Percentiles rank a stretch among this genome's conserved stretches.
Evolutionary conservation across 208 protist genomes (phyloP).

Genomic region (Angomonas ambiguus): DNA sequence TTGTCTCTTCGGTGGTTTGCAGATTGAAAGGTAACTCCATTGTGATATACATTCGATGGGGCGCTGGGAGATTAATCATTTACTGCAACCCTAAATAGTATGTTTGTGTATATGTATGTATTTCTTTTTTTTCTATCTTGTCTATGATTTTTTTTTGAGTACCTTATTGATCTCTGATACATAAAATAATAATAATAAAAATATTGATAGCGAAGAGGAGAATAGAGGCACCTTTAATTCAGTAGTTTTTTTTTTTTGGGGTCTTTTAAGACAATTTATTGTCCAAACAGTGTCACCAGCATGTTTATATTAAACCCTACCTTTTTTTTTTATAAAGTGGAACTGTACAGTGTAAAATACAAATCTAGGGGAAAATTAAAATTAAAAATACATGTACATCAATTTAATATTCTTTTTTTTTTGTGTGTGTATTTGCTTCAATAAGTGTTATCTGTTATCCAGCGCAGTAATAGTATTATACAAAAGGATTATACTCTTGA

Average conservation of each 20-base stretch:
- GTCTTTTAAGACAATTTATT: too few relatives aligned
- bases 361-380: constrained; percentile 20
- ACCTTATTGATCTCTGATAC: not conserved
- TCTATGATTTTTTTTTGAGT: not conserved
- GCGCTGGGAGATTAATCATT: constrained; percentile 16
- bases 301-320: not conserved
- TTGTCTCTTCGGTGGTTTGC: constrained; percentile 6
- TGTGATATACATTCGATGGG: constrained; percentile 47
- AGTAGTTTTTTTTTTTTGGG: too few relatives aligned
- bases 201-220: not conserved
- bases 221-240: too few relatives aligned
- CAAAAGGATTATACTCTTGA: too few relatives aligned
- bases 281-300: too few relatives aligned
- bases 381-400: not conserved
- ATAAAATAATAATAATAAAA: constrained; percentile 2
- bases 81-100: too few relatives aligned
- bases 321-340: not conserved
- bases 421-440: too few relatives aligned
- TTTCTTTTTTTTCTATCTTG: constrained; percentile 8
- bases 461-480: too few relatives aligned
- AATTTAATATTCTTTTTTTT: not conserved
- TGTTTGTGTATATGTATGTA: not conserved
- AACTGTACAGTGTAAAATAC: not conserved
- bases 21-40: constrained; percentile 73
- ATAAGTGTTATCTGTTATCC: too few relatives aligned